A percentile compares a stretch with the other conserved stretches of the same genome.
These are phyloP conservation scores for Microthyrium microscopicum DNA, from an alignment of 2,329 filamentous ascomycete genomes.

Conservation along the genomic window DNA sequence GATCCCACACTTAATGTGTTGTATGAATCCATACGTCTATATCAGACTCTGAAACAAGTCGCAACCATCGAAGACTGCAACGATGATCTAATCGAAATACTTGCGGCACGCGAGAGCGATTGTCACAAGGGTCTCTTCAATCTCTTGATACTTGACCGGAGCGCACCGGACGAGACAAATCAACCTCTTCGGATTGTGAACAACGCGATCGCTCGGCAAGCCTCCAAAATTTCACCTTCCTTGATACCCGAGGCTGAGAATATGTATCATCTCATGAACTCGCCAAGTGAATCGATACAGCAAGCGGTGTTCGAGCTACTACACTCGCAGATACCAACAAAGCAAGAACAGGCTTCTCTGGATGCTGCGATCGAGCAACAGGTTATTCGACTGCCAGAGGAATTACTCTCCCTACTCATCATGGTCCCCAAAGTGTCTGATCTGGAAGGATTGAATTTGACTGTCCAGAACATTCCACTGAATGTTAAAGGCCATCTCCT, in stretches of 20 bases:
- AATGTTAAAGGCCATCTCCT: slow-evolving; percentile 65
- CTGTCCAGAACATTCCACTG: slow-evolving; percentile 48
- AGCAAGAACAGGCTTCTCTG: slow-evolving; percentile 69
- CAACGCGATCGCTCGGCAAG: slow-evolving; percentile 51
- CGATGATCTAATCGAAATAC: slow-evolving; percentile 67
- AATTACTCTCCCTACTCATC: slow-evolving; percentile 68
- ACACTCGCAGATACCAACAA: slow-evolving; percentile 58
- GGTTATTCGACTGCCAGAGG: slow-evolving; percentile 59
- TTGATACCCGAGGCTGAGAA: slow-evolving; percentile 38
- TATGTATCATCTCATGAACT: slow-evolving; percentile 60
- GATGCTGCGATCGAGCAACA: slow-evolving; percentile 57
- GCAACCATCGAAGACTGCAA: slow-evolving; percentile 47
- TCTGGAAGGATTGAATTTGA: slow-evolving; percentile 47
- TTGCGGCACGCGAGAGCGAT: slow-evolving; percentile 41
- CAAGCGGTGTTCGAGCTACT: slow-evolving; percentile 66
- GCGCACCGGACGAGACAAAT: slow-evolving; percentile 35
- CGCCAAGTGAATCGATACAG: slow-evolving; percentile 59
- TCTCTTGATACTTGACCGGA: slow-evolving; percentile 41
- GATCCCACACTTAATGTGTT: no score
- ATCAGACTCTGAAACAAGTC: slow-evolving; percentile 40
- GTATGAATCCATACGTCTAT: no score
- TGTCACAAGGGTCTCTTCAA: slow-evolving; percentile 43
- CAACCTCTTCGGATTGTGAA: slow-evolving; percentile 64
- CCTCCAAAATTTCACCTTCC: slow-evolving; percentile 45
- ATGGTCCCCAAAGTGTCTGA: slow-evolving; percentile 58